A percentile compares a stretch with the other conserved stretches of the same genome.
Evolutionary conservation across 495 filamentous ascomycete species (phyloP).

Genomic region (Neurospora tetrasperma): DNA sequence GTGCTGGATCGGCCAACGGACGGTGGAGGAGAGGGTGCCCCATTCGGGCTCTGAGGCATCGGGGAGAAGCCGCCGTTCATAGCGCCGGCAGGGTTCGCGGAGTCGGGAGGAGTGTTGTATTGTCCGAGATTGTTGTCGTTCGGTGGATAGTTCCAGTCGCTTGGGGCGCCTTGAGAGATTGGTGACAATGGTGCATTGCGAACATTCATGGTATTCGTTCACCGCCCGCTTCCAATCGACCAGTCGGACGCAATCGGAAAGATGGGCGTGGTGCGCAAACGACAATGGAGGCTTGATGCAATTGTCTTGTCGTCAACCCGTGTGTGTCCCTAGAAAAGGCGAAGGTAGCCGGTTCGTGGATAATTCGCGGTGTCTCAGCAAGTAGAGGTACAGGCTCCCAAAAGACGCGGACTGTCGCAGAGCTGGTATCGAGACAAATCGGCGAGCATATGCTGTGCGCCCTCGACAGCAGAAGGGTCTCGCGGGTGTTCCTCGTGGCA

Average conservation of each 20-base stretch:
- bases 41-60: slow-evolving; percentile 40
- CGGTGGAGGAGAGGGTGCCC: slow-evolving; percentile 66
- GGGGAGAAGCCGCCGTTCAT: slow-evolving; percentile 47
- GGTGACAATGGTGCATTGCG: slow-evolving; percentile 65
- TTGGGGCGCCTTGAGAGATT: slow-evolving; percentile 61
- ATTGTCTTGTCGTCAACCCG: neutral
- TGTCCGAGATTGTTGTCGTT: slow-evolving; percentile 48
- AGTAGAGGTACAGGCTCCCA: neutral
- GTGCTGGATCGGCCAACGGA: slow-evolving; percentile 71
- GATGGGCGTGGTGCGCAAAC: neutral
- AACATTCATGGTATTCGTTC: slow-evolving; percentile 33
- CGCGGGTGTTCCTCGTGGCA: neutral
- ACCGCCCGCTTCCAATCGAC: neutral
- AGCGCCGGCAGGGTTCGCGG: slow-evolving; percentile 48
- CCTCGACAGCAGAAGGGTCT: neutral
- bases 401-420: neutral
- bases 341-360: neutral
- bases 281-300: neutral
- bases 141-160: slow-evolving; percentile 78
- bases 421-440: neutral
- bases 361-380: neutral
- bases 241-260: neutral
- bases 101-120: slow-evolving; percentile 60
- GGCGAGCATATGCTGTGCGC: neutral
- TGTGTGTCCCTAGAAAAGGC: neutral